These are phyloP conservation scores for Pseudogymnoascus sp. DNA, from an alignment of 2,329 filamentous ascomycete genomes.

Conservation along the genomic window DNA sequence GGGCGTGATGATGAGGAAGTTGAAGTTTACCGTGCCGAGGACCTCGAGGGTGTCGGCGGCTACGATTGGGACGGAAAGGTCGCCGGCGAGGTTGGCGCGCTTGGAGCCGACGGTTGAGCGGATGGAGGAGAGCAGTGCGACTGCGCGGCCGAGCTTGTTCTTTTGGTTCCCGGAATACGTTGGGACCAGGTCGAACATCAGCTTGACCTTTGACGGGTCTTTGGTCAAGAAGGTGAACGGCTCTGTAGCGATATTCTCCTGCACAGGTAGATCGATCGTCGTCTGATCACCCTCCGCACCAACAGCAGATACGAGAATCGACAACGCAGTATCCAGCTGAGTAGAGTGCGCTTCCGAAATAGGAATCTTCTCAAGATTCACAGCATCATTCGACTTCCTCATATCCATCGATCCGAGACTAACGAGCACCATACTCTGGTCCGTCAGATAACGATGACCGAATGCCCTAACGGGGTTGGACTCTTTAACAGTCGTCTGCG, in stretches of 20 bases:
- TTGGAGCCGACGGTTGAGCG: slow-evolving; percentile 75
- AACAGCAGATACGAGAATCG: slow-evolving; percentile 78
- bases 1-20: slow-evolving; percentile 89
- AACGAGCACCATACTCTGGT: slow-evolving; percentile 83
- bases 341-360: slow-evolving; percentile 83
- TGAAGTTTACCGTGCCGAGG: slow-evolving; percentile 93
- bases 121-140: slow-evolving; percentile 79
- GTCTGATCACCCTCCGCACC: slow-evolving; percentile 81
- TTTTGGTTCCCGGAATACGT: slow-evolving; percentile 89
- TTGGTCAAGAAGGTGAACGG: slow-evolving; percentile 81
- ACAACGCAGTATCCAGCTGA: slow-evolving; percentile 87
- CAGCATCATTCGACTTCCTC: slow-evolving; percentile 69
- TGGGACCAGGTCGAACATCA: slow-evolving; percentile 90
- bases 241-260: slow-evolving; percentile 88
- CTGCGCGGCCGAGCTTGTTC: slow-evolving; percentile 79
- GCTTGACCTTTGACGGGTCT: slow-evolving; percentile 72
- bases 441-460: slow-evolving; percentile 86
- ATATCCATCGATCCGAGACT: slow-evolving; percentile 93
- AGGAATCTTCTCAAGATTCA: slow-evolving; percentile 81
- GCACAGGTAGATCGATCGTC: slow-evolving; percentile 84
- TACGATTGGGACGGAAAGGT: slow-evolving; percentile 85
- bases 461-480: slow-evolving; percentile 87
- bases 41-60: slow-evolving; percentile 75
- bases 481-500: slow-evolving; percentile 37
- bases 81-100: slow-evolving; percentile 85